Evolutionary conservation across 2,329 filamentous ascomycete species (phyloP), one percentile per base, ranked within the genome.

Genomic region (Epichloe sylvatica): DNA sequence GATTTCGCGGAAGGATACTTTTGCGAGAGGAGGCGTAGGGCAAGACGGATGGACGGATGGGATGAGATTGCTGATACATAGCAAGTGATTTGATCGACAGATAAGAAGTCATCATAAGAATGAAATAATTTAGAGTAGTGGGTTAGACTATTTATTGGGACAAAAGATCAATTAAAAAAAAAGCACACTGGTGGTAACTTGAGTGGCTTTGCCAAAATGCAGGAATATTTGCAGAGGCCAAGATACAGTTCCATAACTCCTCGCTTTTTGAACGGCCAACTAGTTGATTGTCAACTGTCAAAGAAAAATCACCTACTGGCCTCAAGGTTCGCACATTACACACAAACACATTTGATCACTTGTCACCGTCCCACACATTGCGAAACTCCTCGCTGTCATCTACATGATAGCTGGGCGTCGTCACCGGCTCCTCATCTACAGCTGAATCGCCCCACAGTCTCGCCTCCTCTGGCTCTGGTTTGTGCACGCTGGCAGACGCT

Each of bases 1-100:
- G 17, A 19, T 19, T 19, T 19, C 17, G 17, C 17, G 17, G 17
- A 19, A 19, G 17, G 17, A n/a, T n/a, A n/a, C n/a, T 23, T 86
- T 86, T 61, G 75, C 72, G 2, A 59, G 75, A 3, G 81, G 80
- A 8, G 82, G 80, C 0, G 78, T 67, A 15, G 36, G n/a, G 15
- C 34, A 39, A 47, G 25, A 30, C 25, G 25, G 25, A 30, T 8
- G 25, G 25, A 30, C 7, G 25, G 8, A 30, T 9, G 25, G 25
- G 25, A 9, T 2, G 25, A 30, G 25, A 30, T 30, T 8, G 25
- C 25, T 30, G 25, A 30, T 30, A 30, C 8, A 8, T 9, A 3
- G 25, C 25, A 30, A 30, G 25, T 30, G 25, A 30, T 30, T 30
- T 30, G 25, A 9, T 30, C 9, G 25, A 30, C 8, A 30, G 3